These are phyloP conservation scores for Xanthoparmelia taractica DNA, from an alignment of 495 filamentous ascomycete species.

Conservation along the genomic window DNA sequence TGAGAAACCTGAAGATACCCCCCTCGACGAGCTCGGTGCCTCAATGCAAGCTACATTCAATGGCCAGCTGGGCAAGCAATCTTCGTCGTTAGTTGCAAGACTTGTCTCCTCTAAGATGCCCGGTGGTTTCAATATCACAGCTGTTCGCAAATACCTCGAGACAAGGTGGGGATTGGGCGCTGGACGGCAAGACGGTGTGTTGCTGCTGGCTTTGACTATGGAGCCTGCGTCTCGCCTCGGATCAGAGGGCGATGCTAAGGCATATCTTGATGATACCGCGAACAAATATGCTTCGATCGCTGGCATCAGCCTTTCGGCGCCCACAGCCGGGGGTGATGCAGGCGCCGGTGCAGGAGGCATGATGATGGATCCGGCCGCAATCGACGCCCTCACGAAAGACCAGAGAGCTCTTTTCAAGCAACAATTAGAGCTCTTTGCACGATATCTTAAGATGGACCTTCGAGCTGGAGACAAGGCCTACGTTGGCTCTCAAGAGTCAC, in stretches of 20 bases:
- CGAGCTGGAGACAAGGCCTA: constrained; percentile 91
- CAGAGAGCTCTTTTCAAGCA: constrained; percentile 94
- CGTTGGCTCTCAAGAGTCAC: constrained; percentile 71
- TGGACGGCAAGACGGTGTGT: constrained; percentile 85
- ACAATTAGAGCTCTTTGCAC: constrained; percentile 86
- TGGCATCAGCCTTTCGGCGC: constrained; percentile 77
- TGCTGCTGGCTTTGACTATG: constrained; percentile 83
- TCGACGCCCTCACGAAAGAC: constrained; percentile 95
- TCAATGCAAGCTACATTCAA: constrained; percentile 97
- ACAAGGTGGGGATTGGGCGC: constrained; percentile 83
- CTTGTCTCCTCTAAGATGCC: constrained; percentile 99
- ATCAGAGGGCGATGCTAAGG: constrained; percentile 83
- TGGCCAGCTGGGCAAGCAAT: constrained; percentile 94
- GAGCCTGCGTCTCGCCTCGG: constrained; percentile 84
- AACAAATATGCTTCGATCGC: constrained; percentile 84
- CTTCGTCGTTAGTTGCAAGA: constrained; percentile 84
- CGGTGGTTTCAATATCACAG: constrained; percentile 96
- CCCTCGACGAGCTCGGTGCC: constrained; percentile 88
- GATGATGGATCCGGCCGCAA: constrained; percentile 98
- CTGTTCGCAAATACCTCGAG: constrained; percentile 87
- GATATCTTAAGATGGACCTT: constrained; percentile 95
- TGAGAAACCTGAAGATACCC: constrained; percentile 97
- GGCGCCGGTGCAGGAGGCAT: constrained; percentile 69
- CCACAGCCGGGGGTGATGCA: constrained; percentile 64
- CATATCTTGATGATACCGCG: constrained; percentile 74